Evolutionary conservation across 257 asterid genomes (phyloP).

Genomic region (Cynanchum wilfordii): DNA sequence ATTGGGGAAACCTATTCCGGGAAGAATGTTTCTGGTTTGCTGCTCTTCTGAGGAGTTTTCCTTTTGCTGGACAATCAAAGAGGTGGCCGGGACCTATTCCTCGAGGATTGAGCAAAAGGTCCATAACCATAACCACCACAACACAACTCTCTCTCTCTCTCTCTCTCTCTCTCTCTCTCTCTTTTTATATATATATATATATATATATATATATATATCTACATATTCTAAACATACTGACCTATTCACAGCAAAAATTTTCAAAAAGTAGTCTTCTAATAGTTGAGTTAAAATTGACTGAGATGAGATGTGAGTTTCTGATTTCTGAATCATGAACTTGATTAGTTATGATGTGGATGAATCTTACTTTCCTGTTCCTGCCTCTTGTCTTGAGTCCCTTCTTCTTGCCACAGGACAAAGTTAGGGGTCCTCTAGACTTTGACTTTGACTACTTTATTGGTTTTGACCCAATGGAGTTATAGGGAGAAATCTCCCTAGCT

Average conservation of each 20-base stretch:
- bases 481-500: too few species aligned
- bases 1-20: slow-evolving; percentile 58
- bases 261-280: not conserved
- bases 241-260: not conserved
- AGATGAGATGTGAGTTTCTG: not conserved
- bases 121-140: too few species aligned
- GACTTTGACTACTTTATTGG: too few species aligned
- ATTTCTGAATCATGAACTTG: too few species aligned
- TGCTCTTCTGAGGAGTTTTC: slow-evolving; percentile 55
- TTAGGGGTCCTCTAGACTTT: too few species aligned
- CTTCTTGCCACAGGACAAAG: too few species aligned
- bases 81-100: slow-evolving; percentile 86
- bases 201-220: not conserved
- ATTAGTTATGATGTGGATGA: too few species aligned
- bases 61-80: slow-evolving; percentile 44
- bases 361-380: too few species aligned
- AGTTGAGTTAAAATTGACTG: not conserved
- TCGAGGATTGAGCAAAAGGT: slow-evolving; percentile 68
- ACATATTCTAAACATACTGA: not conserved
- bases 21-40: slow-evolving; percentile 70
- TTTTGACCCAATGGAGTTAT: too few species aligned
- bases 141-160: not conserved
- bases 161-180: not conserved
- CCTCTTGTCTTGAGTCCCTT: too few species aligned
- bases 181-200: too few species aligned